Conservation (phyloP, 1,284 basidiomycete genomes). For the Leccinum laetum region DNA sequence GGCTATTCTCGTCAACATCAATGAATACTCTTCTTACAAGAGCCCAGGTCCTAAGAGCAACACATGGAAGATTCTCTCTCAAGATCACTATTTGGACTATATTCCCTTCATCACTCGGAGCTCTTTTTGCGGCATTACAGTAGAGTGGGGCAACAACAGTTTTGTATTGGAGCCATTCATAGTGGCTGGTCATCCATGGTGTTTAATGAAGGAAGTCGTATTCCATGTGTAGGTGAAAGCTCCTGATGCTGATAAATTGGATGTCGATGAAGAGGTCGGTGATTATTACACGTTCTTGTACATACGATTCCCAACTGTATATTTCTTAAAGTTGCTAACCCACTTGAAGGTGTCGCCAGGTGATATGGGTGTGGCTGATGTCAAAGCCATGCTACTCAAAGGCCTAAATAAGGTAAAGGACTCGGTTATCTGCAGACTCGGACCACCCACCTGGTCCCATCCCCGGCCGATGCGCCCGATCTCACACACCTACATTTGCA, state of each 20-base stretch:
- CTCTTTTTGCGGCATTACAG: not conserved
- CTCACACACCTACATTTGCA: not conserved
- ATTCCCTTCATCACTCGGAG: not conserved
- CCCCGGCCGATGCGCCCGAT: no score
- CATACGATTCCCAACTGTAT: not conserved
- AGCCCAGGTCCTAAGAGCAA: not conserved
- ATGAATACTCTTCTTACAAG: not conserved
- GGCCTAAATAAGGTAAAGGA: not conserved
- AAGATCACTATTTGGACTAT: not conserved
- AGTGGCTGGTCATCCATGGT: not conserved
- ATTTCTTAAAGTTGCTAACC: not conserved
- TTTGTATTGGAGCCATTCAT: not conserved
- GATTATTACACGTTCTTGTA: not conserved
- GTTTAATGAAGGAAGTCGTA: not conserved
- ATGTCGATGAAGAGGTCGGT: not conserved
- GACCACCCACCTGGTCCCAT: no score
- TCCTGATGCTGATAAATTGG: not conserved
- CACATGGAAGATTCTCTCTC: not conserved
- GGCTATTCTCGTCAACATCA: not conserved
- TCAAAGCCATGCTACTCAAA: not conserved
- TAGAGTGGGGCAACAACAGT: not conserved
- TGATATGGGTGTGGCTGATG: not conserved
- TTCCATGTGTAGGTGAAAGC: not conserved
- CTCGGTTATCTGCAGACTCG: not conserved
- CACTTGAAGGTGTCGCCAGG: not conserved